These are phyloP conservation scores for Lactifluus rugatus DNA, from an alignment of 768 basidiomycete genomes.

Conservation along the genomic window DNA sequence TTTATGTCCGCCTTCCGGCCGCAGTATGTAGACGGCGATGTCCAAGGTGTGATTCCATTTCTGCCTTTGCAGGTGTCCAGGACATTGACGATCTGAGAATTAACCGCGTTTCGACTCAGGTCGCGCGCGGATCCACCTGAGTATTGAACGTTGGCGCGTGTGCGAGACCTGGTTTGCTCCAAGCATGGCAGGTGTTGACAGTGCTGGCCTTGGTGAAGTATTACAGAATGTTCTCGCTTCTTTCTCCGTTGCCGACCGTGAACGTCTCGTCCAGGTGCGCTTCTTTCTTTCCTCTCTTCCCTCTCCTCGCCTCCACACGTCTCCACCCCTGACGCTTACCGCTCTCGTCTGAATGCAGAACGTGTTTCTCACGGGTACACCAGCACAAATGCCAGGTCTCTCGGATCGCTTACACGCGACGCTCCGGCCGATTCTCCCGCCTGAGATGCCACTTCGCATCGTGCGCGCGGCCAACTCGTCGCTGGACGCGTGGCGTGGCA, in stretches of 20 bases:
- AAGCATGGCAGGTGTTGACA: conserved; percentile 51
- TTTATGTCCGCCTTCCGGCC: conserved; percentile 81
- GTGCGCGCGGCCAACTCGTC: conserved; percentile 52
- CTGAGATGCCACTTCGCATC: conserved; percentile 64
- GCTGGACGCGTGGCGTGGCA: conserved; percentile 85
- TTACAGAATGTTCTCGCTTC: conserved; percentile 71
- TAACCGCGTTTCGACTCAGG: conserved; percentile 53
- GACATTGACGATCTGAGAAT: conserved; percentile 51
- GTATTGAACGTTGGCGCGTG: conserved; percentile 81
- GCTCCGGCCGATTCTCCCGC: conserved; percentile 78
- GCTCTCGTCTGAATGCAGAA: conserved; percentile 43
- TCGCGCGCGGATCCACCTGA: conserved; percentile 73
- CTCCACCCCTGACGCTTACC: neutral
- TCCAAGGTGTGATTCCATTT: conserved; percentile 36
- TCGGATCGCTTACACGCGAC: conserved; percentile 54
- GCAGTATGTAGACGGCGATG: conserved; percentile 67
- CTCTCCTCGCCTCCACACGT: neutral
- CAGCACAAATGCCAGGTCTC: conserved; percentile 67
- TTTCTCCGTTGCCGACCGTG: conserved; percentile 59
- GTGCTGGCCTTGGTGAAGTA: conserved; percentile 89
- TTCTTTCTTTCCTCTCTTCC: neutral
- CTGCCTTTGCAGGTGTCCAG: neutral
- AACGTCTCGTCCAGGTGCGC: conserved; percentile 61
- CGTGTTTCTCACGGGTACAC: conserved; percentile 80
- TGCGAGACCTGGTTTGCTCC: conserved; percentile 85